Evolutionary conservation across 805 yeast genomes (phyloP).

Genomic region (Maudiozyma bulderi): DNA sequence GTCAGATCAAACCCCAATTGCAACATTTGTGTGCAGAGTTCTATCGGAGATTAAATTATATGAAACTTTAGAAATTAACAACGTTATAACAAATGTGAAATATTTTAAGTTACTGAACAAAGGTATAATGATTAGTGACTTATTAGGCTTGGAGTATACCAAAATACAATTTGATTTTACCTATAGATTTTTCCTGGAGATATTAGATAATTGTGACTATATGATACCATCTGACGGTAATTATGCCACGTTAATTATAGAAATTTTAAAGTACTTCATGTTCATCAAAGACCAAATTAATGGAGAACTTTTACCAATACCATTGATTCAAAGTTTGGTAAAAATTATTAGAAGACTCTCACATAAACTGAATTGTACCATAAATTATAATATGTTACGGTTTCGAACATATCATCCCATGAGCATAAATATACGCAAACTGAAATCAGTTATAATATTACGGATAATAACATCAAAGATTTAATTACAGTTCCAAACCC

Average conservation of each 20-base stretch:
- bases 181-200: conserved; percentile 4
- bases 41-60: conserved; percentile 6
- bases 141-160: conserved; percentile 6
- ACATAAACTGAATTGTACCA: conserved; percentile 9
- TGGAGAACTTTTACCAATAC: not conserved
- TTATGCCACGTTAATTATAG: conserved; percentile 7
- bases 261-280: conserved; percentile 10
- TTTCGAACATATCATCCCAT: conserved; percentile 5
- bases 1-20: conserved; percentile 12
- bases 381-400: conserved; percentile 17
- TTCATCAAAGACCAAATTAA: conserved; percentile 1
- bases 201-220: not conserved
- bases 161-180: conserved; percentile 1
- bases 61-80: conserved; percentile 6
- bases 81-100: conserved; percentile 9
- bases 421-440: not conserved
- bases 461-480: not conserved
- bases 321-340: conserved; percentile 1
- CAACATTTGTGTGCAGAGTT: conserved; percentile 8
- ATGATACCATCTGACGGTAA: not conserved
- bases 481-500: conserved; percentile 15
- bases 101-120: conserved; percentile 14
- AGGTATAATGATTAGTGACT: conserved; percentile 12
- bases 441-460: not conserved
- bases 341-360: conserved; percentile 9